phyloP scores from a whole-genome alignment of 306 rosid species.

The Glycyrrhiza uralensis region DNA sequence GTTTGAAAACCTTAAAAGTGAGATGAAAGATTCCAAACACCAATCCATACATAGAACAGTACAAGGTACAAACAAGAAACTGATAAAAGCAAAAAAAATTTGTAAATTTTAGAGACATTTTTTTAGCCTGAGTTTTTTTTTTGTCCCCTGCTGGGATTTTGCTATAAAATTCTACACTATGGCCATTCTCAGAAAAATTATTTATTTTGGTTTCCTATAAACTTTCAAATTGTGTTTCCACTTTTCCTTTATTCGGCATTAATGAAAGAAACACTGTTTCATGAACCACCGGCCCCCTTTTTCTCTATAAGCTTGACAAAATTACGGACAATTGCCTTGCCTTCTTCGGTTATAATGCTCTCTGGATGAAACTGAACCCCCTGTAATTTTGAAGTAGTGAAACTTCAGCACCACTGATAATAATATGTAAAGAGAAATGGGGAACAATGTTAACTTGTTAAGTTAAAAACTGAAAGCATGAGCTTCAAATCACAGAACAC shows the following conservation, averaged over 20 bases:
- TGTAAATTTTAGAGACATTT: not conserved
- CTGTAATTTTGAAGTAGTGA: slow-evolving; percentile 42
- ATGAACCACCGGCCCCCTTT: slow-evolving; percentile 37
- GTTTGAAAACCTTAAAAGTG: too few relatives aligned
- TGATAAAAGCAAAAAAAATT: not conserved
- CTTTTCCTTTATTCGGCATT: not conserved
- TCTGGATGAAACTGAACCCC: slow-evolving; percentile 99
- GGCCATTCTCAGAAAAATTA: too few relatives aligned
- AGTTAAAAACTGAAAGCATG: not conserved
- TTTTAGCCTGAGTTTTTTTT: not conserved
- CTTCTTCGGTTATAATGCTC: slow-evolving; percentile 83
- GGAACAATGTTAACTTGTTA: not conserved
- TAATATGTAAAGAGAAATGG: not conserved
- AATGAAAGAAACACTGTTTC: slow-evolving; percentile 14
- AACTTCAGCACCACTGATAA: not conserved
- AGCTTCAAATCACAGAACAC: not conserved
- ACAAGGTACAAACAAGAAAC: not conserved
- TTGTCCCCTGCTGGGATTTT: not conserved
- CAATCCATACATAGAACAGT: too few relatives aligned
- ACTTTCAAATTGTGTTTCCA: not conserved
- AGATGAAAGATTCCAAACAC: too few relatives aligned
- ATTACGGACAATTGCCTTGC: slow-evolving; percentile 62
- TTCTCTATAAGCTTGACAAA: slow-evolving; percentile 68
- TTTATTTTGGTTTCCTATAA: not conserved
- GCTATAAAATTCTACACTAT: not conserved